Evolutionary conservation across 2,329 filamentous ascomycete species (phyloP).

Genomic region (Sclerotinia sclerotiorum): DNA sequence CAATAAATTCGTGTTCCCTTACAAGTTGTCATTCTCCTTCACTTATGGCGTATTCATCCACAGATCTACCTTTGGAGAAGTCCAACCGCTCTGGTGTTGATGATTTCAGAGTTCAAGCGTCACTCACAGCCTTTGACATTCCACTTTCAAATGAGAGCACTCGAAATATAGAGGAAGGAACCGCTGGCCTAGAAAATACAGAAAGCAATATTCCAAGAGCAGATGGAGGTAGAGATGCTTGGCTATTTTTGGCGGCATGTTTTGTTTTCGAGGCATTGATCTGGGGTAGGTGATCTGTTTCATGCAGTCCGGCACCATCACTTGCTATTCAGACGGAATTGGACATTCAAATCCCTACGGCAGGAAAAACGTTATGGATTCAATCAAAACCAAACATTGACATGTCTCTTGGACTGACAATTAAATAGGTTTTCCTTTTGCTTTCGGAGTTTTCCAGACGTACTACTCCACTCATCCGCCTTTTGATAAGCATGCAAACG

Average conservation of each 20-base stretch:
- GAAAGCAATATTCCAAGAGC: constrained; percentile 41
- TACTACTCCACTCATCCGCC: constrained; percentile 44
- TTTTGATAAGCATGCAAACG: constrained; percentile 41
- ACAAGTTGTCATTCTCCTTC: not conserved
- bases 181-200: not conserved
- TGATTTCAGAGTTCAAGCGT: not conserved
- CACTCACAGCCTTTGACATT: not conserved
- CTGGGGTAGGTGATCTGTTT: constrained; percentile 47
- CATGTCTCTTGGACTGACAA: not conserved
- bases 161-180: not conserved
- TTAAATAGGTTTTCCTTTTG: constrained; percentile 41
- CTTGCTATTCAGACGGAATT: not conserved
- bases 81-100: not conserved
- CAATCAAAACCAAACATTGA: not conserved
- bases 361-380: not conserved
- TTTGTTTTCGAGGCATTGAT: constrained; percentile 54
- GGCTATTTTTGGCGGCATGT: constrained; percentile 51
- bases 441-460: constrained; percentile 47
- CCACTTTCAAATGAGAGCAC: not conserved
- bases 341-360: not conserved
- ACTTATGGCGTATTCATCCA: not conserved
- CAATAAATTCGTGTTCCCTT: not conserved
- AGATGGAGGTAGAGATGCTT: constrained; percentile 52
- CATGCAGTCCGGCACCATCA: not conserved
- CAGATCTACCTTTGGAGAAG: not conserved